A percentile compares a stretch with the other conserved stretches of the same genome.
Evolutionary conservation across 345 rosid species (phyloP).

Genomic region (Isatis tinctoria): DNA sequence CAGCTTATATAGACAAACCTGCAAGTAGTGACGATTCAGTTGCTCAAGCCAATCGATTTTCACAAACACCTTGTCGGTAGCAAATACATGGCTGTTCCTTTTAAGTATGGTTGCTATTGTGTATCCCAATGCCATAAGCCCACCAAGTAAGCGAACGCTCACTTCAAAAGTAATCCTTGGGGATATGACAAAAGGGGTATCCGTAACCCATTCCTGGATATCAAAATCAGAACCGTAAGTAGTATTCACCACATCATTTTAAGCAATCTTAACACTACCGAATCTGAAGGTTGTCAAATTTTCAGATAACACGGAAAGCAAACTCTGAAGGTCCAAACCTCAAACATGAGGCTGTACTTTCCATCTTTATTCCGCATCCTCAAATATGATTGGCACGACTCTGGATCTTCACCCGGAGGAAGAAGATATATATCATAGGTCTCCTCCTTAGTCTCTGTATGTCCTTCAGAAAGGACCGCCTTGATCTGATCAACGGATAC

Average conservation of each 20-base stretch:
- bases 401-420: constrained; percentile 99
- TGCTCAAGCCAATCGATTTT: constrained; percentile 97
- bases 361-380: constrained; percentile 99
- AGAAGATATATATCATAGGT: constrained; percentile 94
- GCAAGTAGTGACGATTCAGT: constrained; percentile 79
- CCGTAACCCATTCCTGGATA: constrained; percentile 92
- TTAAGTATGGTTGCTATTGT: constrained; percentile 94
- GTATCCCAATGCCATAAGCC: constrained; percentile 97
- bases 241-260: constrained; percentile 2
- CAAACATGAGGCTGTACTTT: constrained; percentile 98
- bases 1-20: constrained; percentile 46
- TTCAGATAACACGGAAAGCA: constrained; percentile 2
- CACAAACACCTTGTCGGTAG: constrained; percentile 68
- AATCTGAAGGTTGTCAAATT: not conserved
- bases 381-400: constrained; percentile 91
- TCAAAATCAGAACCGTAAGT: constrained; percentile 13
- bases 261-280: constrained; percentile 5
- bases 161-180: constrained; percentile 99
- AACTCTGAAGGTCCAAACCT: constrained; percentile 50
- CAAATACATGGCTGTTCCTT: constrained; percentile 88
- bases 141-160: constrained; percentile 96
- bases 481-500: constrained; percentile 66
- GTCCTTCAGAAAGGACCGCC: constrained; percentile 59
- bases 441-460: constrained; percentile 73
- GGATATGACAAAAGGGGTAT: constrained; percentile 95